Conservation (phyloP, 352 stramenopile species). For the Hyaloperonospora brassicae region DNA sequence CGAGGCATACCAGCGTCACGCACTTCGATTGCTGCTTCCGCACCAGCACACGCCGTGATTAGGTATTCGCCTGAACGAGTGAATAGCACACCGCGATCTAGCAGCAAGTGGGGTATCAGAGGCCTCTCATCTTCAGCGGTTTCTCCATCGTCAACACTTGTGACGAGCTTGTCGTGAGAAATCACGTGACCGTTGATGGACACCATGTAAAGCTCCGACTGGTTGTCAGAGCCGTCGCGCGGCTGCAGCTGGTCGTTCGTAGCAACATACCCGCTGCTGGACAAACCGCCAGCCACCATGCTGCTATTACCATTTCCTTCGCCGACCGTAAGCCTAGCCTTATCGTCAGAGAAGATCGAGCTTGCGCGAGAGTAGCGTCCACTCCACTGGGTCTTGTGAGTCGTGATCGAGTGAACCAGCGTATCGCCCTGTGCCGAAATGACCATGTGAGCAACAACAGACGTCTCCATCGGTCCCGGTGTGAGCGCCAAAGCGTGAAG, state of each 20-base stretch:
- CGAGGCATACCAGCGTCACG: slow-evolving; percentile 51
- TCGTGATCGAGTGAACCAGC: slow-evolving; percentile 62
- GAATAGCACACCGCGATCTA: slow-evolving; percentile 65
- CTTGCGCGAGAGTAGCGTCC: slow-evolving; percentile 31
- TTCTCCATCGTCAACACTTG: slow-evolving; percentile 25
- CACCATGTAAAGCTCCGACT: slow-evolving; percentile 71
- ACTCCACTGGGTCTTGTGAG: slow-evolving; percentile 24
- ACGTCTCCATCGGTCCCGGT: slow-evolving; percentile 34
- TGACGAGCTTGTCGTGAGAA: slow-evolving; percentile 47
- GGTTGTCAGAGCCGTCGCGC: slow-evolving; percentile 28
- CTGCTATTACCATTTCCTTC: slow-evolving; percentile 26
- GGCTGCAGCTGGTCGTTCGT: slow-evolving; percentile 18
- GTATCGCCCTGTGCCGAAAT: slow-evolving; percentile 69
- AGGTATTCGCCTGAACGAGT: slow-evolving; percentile 76
- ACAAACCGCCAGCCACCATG: slow-evolving; percentile 31
- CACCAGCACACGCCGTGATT: slow-evolving; percentile 50
- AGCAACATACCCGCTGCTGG: slow-evolving; percentile 28
- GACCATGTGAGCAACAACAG: slow-evolving; percentile 55
- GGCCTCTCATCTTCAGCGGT: slow-evolving; percentile 11
- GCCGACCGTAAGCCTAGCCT: slow-evolving; percentile 29
- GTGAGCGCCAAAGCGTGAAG: slow-evolving; percentile 67
- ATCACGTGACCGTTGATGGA: slow-evolving; percentile 80
- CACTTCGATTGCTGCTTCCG: slow-evolving; percentile 69
- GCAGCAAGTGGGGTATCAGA: slow-evolving; percentile 37
- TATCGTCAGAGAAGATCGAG: slow-evolving; percentile 40